Conservation (phyloP, 805 yeast species). For the Yamadazyma olivae region DNA sequence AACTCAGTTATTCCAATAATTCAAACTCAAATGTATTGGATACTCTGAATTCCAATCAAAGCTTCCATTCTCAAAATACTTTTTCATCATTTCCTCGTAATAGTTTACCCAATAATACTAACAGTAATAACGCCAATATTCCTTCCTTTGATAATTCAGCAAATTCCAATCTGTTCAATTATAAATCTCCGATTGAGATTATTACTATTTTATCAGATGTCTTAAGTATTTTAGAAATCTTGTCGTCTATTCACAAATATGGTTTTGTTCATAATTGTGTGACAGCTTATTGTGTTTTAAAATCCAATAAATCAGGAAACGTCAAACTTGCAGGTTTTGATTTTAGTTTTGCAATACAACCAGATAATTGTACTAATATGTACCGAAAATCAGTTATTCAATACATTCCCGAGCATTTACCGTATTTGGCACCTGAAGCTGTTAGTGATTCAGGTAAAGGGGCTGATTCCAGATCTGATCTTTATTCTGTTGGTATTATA, state of each 20-base stretch:
- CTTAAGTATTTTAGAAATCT: conserved; percentile 18
- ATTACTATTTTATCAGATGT: conserved; percentile 22
- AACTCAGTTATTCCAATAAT: not conserved
- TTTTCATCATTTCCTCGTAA: not conserved
- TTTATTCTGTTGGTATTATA: conserved; percentile 49
- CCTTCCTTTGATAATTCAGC: not conserved
- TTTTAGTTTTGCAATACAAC: conserved; percentile 38
- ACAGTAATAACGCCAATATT: too few relatives aligned
- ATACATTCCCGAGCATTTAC: conserved; percentile 36
- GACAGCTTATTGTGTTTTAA: conserved; percentile 34
- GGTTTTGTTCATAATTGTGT: conserved; percentile 50
- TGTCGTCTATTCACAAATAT: conserved; percentile 31
- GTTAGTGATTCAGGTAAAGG: conserved; percentile 34
- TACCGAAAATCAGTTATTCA: conserved; percentile 40
- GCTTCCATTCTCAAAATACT: not conserved
- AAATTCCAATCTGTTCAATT: not conserved
- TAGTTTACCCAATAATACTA: conserved; percentile 3
- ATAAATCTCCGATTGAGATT: conserved; percentile 7
- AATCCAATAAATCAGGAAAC: conserved; percentile 24
- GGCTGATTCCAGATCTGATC: conserved; percentile 47
- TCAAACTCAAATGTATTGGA: not conserved
- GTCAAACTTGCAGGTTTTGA: conserved; percentile 48
- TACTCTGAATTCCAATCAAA: not conserved
- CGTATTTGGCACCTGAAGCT: conserved; percentile 51
- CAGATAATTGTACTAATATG: conserved; percentile 41